Evolutionary conservation across 768 basidiomycete species (phyloP).

Genomic region (Phaeotremella fagi): DNA sequence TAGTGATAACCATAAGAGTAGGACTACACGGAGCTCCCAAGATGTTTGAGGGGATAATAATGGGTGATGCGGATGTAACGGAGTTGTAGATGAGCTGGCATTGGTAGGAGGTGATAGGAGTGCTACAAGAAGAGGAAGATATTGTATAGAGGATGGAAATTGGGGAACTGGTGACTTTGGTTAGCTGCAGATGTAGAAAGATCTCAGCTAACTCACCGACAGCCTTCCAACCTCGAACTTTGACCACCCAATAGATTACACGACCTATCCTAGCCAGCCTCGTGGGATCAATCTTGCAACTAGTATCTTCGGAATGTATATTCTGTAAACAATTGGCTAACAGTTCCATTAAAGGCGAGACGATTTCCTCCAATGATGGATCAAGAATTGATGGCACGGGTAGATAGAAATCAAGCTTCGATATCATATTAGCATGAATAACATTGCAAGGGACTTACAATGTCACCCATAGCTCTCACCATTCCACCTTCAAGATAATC

Average conservation of each 20-base stretch:
- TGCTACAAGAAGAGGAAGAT: conserved; percentile 68
- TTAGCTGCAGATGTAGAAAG: not conserved
- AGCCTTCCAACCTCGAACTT: conserved; percentile 83
- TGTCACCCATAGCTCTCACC: conserved; percentile 37
- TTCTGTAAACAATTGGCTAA: conserved; percentile 45
- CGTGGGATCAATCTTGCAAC: conserved; percentile 52
- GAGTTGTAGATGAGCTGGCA: conserved; percentile 50
- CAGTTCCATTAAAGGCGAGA: conserved; percentile 65
- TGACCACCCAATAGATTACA: conserved; percentile 69
- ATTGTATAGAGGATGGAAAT: conserved; percentile 85
- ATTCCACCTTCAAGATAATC: conserved; percentile 49
- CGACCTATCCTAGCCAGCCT: conserved; percentile 56
- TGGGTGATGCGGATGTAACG: conserved; percentile 46
- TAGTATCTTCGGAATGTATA: conserved; percentile 45
- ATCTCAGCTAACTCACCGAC: conserved; percentile 62
- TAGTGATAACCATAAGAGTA: conserved; percentile 88
- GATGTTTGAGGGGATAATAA: conserved; percentile 46
- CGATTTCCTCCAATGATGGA: conserved; percentile 73
- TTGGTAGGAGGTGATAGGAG: conserved; percentile 54
- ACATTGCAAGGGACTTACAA: conserved; percentile 30
- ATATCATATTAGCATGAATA: not conserved
- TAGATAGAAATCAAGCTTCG: conserved; percentile 79
- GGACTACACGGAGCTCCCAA: conserved; percentile 78
- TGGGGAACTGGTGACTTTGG: conserved; percentile 62
- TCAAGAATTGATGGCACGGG: conserved; percentile 91